These are phyloP conservation scores for Scopulariopsis brevicaulis DNA, from an alignment of 2,329 filamentous ascomycete genomes.

Conservation along the genomic window DNA sequence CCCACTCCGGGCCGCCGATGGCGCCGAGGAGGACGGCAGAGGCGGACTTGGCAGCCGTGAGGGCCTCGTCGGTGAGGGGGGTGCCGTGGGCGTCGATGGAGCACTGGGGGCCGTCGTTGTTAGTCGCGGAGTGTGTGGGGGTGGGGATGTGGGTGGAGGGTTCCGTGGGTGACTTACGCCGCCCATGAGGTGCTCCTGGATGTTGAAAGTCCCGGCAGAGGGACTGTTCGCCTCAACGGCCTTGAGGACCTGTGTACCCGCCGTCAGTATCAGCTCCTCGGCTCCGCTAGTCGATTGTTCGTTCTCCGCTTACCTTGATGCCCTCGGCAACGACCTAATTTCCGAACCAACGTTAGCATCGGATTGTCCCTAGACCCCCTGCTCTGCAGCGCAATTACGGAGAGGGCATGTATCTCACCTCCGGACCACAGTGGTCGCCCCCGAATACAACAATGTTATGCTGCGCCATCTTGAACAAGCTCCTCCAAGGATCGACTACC, in stretches of 20 bases:
- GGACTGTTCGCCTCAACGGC: conserved; percentile 62
- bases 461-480: conserved; percentile 44
- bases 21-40: conserved; percentile 88
- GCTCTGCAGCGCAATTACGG: neutral
- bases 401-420: conserved; percentile 36
- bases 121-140: neutral
- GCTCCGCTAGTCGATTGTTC: neutral
- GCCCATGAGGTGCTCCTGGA: conserved; percentile 81
- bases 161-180: conserved; percentile 54
- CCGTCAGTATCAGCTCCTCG: neutral
- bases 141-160: neutral
- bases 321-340: conserved; percentile 65
- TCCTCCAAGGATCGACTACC: neutral
- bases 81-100: conserved; percentile 76
- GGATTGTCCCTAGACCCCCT: neutral
- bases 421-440: conserved; percentile 77
- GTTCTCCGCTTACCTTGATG: conserved; percentile 56
- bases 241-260: conserved; percentile 54
- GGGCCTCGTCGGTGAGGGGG: conserved; percentile 72
- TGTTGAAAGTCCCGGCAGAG: conserved; percentile 67
- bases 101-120: conserved; percentile 38
- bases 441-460: conserved; percentile 73
- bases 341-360: neutral
- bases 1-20: conserved; percentile 96
- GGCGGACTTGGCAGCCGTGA: conserved; percentile 70